Evolutionary conservation across 2,329 filamentous ascomycete genomes (phyloP).

Genomic region (Penicillium verrucosum): DNA sequence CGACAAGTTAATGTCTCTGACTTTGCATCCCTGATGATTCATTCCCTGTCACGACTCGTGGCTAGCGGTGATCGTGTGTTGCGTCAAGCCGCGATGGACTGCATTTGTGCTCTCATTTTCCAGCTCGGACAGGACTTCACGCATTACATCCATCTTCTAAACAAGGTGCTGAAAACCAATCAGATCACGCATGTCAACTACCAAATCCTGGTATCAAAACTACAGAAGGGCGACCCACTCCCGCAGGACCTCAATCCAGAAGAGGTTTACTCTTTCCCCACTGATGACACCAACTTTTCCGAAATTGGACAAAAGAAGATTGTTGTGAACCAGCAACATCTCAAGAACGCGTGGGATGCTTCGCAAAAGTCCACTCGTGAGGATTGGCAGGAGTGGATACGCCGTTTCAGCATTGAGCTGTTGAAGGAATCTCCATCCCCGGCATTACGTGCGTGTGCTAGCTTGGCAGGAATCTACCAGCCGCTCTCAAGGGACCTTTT

Average conservation of each 20-base stretch:
- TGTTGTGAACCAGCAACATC: constrained; percentile 93
- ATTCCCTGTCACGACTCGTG: constrained; percentile 82
- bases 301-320: constrained; percentile 91
- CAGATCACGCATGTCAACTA: constrained; percentile 89
- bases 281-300: constrained; percentile 75
- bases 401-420: constrained; percentile 91
- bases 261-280: constrained; percentile 70
- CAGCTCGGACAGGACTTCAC: constrained; percentile 94
- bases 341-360: constrained; percentile 96
- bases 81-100: constrained; percentile 82
- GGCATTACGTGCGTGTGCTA: constrained; percentile 87
- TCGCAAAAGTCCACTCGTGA: constrained; percentile 95
- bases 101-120: constrained; percentile 89
- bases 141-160: constrained; percentile 90
- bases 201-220: constrained; percentile 83
- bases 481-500: constrained; percentile 91
- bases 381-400: constrained; percentile 99
- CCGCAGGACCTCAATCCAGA: constrained; percentile 91
- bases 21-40: constrained; percentile 93
- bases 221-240: constrained; percentile 92
- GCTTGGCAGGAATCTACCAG: constrained; percentile 83
- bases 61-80: constrained; percentile 68
- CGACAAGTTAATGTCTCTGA: constrained; percentile 96
- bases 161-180: constrained; percentile 74
- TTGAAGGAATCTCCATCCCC: constrained; percentile 95